Percentiles rank a stretch among this genome's conserved stretches.
phyloP scores from a whole-genome alignment of 2,329 filamentous ascomycete species.

The Orbilia oligospora region DNA sequence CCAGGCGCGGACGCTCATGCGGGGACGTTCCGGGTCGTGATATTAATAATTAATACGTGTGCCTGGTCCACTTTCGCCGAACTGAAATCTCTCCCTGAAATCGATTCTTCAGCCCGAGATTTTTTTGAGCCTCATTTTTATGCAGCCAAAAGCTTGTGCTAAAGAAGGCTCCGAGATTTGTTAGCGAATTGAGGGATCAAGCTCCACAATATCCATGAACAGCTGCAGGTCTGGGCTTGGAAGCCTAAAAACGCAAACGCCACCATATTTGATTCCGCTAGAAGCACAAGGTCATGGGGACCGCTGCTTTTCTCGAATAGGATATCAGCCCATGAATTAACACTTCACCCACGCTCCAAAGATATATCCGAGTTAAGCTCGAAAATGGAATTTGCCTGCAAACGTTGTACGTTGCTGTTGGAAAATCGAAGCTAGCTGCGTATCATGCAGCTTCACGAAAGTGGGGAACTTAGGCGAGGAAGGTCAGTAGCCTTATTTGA shows the following conservation, averaged over 20 bases:
- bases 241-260: constrained; percentile 47
- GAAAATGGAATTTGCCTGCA: constrained; percentile 17
- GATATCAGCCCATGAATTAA: constrained; percentile 12
- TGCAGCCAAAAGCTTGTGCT: constrained; percentile 32
- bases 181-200: constrained; percentile 34
- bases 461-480: constrained; percentile 18
- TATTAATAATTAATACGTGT: constrained; percentile 24
- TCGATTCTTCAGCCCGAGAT: not conserved
- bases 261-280: constrained; percentile 1
- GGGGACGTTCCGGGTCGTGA: not conserved
- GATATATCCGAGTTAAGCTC: not conserved
- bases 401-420: not conserved
- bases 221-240: constrained; percentile 26
- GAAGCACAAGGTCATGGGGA: constrained; percentile 15
- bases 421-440: too few relatives aligned
- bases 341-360: not conserved
- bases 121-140: constrained; percentile 40
- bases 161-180: constrained; percentile 30
- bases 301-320: not conserved
- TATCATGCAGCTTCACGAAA: constrained; percentile 6
- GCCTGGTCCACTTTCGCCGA: constrained; percentile 11
- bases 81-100: constrained; percentile 9
- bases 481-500: constrained; percentile 27
- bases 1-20: constrained; percentile 1
- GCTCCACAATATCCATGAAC: not conserved